phyloP scores from a whole-genome alignment of 1,284 basidiomycete genomes.

The Heterobasidion occidentale region DNA sequence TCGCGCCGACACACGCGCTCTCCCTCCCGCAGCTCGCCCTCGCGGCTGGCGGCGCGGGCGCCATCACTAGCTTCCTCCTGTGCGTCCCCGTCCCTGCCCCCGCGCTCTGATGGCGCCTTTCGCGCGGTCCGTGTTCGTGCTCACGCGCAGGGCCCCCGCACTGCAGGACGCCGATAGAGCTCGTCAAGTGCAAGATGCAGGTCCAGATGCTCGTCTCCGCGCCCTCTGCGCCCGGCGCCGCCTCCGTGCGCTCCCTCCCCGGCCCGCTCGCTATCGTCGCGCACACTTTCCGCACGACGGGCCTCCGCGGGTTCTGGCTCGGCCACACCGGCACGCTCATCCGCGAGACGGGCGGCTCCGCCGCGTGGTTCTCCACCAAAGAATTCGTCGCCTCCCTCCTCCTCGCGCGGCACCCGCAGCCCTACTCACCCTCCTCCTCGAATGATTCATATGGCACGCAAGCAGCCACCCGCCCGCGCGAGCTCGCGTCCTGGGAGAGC shows the following conservation, averaged over 20 bases:
- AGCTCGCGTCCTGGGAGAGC: conserved; percentile 73
- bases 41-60: conserved; percentile 78
- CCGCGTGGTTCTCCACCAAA: conserved; percentile 86
- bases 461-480: conserved; percentile 27
- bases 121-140: too few relatives aligned
- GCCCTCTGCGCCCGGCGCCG: conserved; percentile 21
- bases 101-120: too few relatives aligned
- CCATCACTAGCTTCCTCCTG: conserved; percentile 77
- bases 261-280: conserved; percentile 69
- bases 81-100: conserved; percentile 26
- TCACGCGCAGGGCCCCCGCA: background rate
- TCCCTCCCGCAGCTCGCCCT: conserved; percentile 61
- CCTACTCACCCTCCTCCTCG: background rate
- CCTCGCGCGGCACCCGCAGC: conserved; percentile 31
- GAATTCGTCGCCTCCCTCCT: conserved; percentile 62
- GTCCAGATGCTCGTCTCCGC: conserved; percentile 70
- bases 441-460: background rate
- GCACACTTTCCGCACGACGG: conserved; percentile 56
- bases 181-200: conserved; percentile 95
- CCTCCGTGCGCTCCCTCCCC: conserved; percentile 22
- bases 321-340: conserved; percentile 84
- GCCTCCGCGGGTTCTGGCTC: conserved; percentile 77
- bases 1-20: conserved; percentile 31
- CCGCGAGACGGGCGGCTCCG: conserved; percentile 81
- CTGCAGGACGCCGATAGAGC: conserved; percentile 78